Evolutionary conservation across 2,329 filamentous ascomycete species (phyloP).

Genomic region (Bipolaris oryzae): DNA sequence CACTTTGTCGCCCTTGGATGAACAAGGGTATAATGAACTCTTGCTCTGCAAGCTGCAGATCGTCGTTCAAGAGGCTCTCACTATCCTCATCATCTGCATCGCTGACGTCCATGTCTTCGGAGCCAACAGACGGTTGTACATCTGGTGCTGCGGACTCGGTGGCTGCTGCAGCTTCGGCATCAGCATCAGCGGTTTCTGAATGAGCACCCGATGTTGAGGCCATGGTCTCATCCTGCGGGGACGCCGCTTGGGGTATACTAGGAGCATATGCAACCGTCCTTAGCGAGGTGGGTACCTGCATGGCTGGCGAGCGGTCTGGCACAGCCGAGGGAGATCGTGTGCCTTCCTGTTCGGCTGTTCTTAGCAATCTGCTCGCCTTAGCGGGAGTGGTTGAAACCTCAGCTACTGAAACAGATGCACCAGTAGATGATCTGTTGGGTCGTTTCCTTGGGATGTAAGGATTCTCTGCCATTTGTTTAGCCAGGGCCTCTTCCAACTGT

Average conservation of each 20-base stretch:
- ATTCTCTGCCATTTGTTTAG: slow-evolving; percentile 16
- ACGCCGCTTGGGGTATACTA: slow-evolving; percentile 9
- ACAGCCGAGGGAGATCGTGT: slow-evolving; percentile 46
- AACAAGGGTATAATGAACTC: slow-evolving; percentile 44
- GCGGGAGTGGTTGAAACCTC: not conserved
- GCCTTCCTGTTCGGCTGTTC: slow-evolving; percentile 22
- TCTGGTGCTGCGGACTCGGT: not conserved
- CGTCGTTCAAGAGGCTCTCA: slow-evolving; percentile 34
- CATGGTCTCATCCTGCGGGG: slow-evolving; percentile 5
- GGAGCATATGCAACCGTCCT: slow-evolving; percentile 33
- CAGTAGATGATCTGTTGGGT: slow-evolving; percentile 4
- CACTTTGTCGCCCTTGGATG: slow-evolving; percentile 40
- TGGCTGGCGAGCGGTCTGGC: slow-evolving; percentile 35
- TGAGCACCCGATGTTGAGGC: not conserved
- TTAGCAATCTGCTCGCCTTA: slow-evolving; percentile 6
- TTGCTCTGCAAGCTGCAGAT: slow-evolving; percentile 33
- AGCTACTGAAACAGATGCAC: slow-evolving; percentile 1
- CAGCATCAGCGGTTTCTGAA: slow-evolving; percentile 10
- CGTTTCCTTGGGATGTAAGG: slow-evolving; percentile 18
- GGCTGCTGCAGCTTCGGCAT: slow-evolving; percentile 8
- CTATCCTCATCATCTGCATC: slow-evolving; percentile 29
- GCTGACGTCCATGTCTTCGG: slow-evolving; percentile 26
- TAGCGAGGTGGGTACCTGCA: slow-evolving; percentile 35
- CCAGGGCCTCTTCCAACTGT: slow-evolving; percentile 17
- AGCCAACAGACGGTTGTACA: slow-evolving; percentile 2